Evolutionary conservation across 2,329 filamentous ascomycete genomes (phyloP).

Genomic region (Botrytis squamosa): DNA sequence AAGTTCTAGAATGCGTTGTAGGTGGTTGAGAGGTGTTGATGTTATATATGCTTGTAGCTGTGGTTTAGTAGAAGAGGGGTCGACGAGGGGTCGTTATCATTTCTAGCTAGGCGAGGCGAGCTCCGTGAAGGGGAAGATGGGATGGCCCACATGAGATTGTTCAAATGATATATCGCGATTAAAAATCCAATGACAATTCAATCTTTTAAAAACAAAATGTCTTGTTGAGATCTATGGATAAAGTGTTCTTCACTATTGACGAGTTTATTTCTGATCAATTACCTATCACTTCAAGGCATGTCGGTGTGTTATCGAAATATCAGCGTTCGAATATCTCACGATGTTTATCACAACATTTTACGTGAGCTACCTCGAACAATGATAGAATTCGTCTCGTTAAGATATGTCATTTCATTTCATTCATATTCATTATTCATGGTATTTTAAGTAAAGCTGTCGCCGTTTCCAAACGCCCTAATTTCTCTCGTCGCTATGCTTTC

Average conservation of each 20-base stretch:
- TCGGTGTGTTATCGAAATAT: neutral
- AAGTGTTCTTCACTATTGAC: neutral
- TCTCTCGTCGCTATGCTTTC: neutral
- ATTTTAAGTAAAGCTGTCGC: neutral
- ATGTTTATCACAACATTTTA: neutral
- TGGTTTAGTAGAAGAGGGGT: neutral
- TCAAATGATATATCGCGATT: neutral
- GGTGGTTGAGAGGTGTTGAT: neutral
- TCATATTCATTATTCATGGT: conserved; percentile 6
- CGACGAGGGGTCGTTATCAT: neutral
- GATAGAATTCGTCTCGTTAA: neutral
- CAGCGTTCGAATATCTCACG: neutral
- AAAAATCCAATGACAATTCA: neutral
- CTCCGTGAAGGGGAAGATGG: neutral
- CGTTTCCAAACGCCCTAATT: neutral
- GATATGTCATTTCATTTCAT: neutral
- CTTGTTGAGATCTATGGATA: neutral
- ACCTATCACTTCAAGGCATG: neutral
- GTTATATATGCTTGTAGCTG: neutral
- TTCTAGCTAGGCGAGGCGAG: neutral
- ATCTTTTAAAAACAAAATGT: neutral
- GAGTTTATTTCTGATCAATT: no score
- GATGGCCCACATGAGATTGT: neutral
- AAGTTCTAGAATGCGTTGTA: neutral
- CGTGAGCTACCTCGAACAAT: neutral